A percentile compares a stretch with the other conserved stretches of the same genome.
Evolutionary conservation across 768 basidiomycete genomes (phyloP).

Genomic region (Pleurotus eryngii): DNA sequence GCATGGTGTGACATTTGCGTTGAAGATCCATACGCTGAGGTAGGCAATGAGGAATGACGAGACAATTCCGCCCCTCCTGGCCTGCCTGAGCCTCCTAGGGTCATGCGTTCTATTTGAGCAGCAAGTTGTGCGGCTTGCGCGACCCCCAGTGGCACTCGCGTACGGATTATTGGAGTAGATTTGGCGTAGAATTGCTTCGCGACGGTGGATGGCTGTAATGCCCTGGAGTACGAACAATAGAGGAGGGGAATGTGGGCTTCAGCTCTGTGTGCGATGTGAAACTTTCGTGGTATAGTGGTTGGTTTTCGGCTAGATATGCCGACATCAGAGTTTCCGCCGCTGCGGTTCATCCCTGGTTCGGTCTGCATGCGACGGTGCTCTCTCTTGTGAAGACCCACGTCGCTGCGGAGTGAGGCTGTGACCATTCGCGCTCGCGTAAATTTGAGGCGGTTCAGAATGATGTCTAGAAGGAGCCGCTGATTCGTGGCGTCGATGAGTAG

Average conservation of each 20-base stretch:
- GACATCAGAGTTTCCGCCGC: constrained; percentile 1
- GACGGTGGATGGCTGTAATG: constrained; percentile 41
- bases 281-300: constrained; percentile 24
- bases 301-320: neutral
- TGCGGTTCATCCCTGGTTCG: neutral
- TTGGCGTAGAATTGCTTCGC: constrained; percentile 15
- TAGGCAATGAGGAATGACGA: constrained; percentile 34
- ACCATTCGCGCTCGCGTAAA: neutral
- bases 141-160: constrained; percentile 11
- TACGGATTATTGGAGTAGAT: constrained; percentile 16
- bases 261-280: constrained; percentile 53
- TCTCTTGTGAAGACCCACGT: constrained; percentile 3
- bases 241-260: constrained; percentile 66
- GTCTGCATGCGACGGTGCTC: neutral
- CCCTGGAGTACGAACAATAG: constrained; percentile 64
- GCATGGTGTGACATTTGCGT: neutral
- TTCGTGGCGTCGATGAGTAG: neutral
- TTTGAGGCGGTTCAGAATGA: neutral
- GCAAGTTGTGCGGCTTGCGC: constrained; percentile 21
- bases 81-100: neutral
- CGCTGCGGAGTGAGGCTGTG: neutral
- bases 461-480: neutral
- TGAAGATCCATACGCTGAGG: constrained; percentile 14
- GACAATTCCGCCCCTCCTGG: constrained; percentile 16
- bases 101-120: constrained; percentile 24